Evolutionary conservation across 2,329 filamentous ascomycete species (phyloP), one percentile per base, ranked within the genome.

Genomic region (Aureobasidium melanogenum): DNA sequence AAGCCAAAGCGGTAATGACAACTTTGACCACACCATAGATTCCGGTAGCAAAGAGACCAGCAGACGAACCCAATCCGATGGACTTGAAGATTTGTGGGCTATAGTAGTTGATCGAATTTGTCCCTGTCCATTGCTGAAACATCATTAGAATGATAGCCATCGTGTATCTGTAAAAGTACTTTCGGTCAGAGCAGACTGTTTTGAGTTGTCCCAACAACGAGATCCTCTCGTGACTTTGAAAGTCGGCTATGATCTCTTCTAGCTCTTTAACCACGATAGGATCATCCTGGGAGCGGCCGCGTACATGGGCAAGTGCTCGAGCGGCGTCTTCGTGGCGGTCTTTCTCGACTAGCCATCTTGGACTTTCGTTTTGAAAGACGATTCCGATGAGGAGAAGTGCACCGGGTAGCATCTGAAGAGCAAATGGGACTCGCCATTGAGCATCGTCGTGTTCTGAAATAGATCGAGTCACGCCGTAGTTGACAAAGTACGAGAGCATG

Each of bases 351-450:
- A 82, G 73, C 79, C 79, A 82, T 19, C 80, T 76, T 1, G 80
- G 79, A 2, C 75, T 79, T 62, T 82, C 80, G 58, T 79, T 80
- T 48, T 80, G 73, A 69, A 81, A 81, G 47, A 80, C 66, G 15
- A 82, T 74, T 0, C 79, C 79, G 3, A 74, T 66, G 10, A 83
- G 66, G 56, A 83, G 76, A n/a, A 82, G 65, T 0, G 73, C 74
- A 17, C 79, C 80, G 0, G 80, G 80, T 1, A 82, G 72, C 60
- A 82, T 77, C 67, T 83, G 80, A 10, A 82, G 70, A 1, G 76
- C 79, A 24, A 82, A 79, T 0, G 80, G 80, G 4, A 81, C 71
- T 8, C 79, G 75, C 80, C 80, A 83, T 68, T 82, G 80, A n/a
- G 72, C 74, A 2, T 77, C 75, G 39, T 74, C 73, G 4, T 73